phyloP scores from a whole-genome alignment of 2,329 filamentous ascomycete genomes.

The Fusarium bactridioides region DNA sequence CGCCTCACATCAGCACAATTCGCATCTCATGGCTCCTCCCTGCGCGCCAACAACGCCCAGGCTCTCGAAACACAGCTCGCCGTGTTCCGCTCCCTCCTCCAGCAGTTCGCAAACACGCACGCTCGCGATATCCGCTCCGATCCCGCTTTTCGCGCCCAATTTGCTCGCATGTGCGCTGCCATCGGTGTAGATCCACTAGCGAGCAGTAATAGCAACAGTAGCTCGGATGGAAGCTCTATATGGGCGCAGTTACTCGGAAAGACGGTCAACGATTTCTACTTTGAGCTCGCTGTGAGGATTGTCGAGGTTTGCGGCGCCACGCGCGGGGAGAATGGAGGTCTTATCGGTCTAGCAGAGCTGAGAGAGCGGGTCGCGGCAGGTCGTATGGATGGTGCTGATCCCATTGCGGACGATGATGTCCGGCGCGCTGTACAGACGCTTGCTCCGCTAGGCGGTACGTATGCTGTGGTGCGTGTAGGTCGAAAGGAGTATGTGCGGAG shows the following conservation, averaged over 20 bases:
- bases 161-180: slow-evolving; percentile 96
- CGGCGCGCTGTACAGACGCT: slow-evolving; percentile 87
- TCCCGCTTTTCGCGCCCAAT: slow-evolving; percentile 93
- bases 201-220: slow-evolving; percentile 48
- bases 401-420: slow-evolving; percentile 92
- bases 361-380: slow-evolving; percentile 76
- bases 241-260: slow-evolving; percentile 94
- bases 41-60: slow-evolving; percentile 84
- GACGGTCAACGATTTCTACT: slow-evolving; percentile 98
- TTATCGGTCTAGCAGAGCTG: slow-evolving; percentile 86
- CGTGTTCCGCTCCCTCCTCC: slow-evolving; percentile 93
- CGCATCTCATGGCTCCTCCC: slow-evolving; percentile 84
- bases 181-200: slow-evolving; percentile 96
- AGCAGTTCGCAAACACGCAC: slow-evolving; percentile 95
- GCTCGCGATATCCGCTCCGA: slow-evolving; percentile 95
- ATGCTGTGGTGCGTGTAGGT: slow-evolving; percentile 84
- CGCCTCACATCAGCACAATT: slow-evolving; percentile 88
- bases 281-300: slow-evolving; percentile 93
- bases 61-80: slow-evolving; percentile 92
- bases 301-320: slow-evolving; percentile 92
- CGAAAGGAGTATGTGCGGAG: slow-evolving; percentile 88
- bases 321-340: slow-evolving; percentile 87
- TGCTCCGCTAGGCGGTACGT: slow-evolving; percentile 86
- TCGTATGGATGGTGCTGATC: slow-evolving; percentile 77
- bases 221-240: slow-evolving; percentile 69